A percentile compares a stretch with the other conserved stretches of the same genome.
These are phyloP conservation scores for Chionographis japonica DNA, from an alignment of 106 monocot genomes.

Conservation along the genomic window DNA sequence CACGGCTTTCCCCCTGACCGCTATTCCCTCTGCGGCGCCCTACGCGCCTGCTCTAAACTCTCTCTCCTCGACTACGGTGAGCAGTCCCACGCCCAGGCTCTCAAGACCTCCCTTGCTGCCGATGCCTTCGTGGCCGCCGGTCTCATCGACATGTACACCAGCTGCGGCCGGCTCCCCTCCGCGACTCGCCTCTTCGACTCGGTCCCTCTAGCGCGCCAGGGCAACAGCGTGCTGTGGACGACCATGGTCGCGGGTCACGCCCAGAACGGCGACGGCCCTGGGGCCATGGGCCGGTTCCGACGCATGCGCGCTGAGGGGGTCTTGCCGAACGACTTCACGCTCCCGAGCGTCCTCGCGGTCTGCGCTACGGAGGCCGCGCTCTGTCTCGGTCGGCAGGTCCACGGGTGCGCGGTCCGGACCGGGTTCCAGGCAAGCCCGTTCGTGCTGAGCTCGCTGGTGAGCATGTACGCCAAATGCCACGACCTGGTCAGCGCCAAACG, in stretches of 20 bases:
- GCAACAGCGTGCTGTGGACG: conserved; percentile 40
- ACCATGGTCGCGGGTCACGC: conserved; percentile 22
- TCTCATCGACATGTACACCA: conserved; percentile 40
- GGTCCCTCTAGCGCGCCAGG: conserved; percentile 2
- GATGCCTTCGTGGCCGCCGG: conserved; percentile 35
- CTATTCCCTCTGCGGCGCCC: conserved; percentile 14
- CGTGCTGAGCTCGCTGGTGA: conserved; percentile 41
- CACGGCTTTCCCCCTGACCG: not conserved
- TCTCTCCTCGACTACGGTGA: not conserved
- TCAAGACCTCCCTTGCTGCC: conserved; percentile 24
- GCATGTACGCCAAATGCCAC: conserved; percentile 34
- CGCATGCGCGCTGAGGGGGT: conserved; percentile 23
- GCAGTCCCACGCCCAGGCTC: conserved; percentile 27
- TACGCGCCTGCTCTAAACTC: conserved; percentile 14
- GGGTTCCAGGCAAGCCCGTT: conserved; percentile 36
- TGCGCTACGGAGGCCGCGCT: conserved; percentile 17
- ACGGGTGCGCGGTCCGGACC: conserved; percentile 25
- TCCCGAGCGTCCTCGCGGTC: conserved; percentile 38
- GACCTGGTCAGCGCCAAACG: conserved; percentile 17
- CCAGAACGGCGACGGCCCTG: conserved; percentile 11
- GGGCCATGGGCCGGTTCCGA: conserved; percentile 31
- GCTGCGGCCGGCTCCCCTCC: conserved; percentile 6
- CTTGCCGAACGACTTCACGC: conserved; percentile 30
- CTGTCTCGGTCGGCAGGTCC: conserved; percentile 27
- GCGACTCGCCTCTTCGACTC: conserved; percentile 25